phyloP scores from a whole-genome alignment of 192 early-diverging fungal genomes.

The Nowakowskiella sp. region DNA sequence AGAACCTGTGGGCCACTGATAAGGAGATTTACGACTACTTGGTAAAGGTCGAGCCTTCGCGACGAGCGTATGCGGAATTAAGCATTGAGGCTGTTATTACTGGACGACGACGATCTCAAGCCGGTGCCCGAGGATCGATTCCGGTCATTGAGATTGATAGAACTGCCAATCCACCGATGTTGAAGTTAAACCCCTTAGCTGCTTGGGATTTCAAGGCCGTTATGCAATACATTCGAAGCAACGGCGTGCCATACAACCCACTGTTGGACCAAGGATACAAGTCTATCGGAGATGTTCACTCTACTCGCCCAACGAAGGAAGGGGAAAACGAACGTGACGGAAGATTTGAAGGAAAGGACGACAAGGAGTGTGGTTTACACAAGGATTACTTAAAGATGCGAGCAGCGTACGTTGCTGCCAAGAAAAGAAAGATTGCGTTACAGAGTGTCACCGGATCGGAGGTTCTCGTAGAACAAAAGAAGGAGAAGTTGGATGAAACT shows the following conservation, averaged over 20 bases:
- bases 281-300: conserved; percentile 88
- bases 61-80: conserved; percentile 73
- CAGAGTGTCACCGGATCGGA: no score
- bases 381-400: conserved; percentile 96
- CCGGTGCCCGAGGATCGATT: conserved; percentile 68
- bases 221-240: conserved; percentile 71
- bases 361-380: conserved; percentile 93
- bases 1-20: conserved; percentile 75
- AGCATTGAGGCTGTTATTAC: conserved; percentile 75
- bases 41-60: conserved; percentile 90
- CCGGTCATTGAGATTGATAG: conserved; percentile 75
- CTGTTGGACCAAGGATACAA: conserved; percentile 86
- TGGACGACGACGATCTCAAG: conserved; percentile 74
- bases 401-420: conserved; percentile 64
- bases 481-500: no score
- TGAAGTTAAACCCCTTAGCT: conserved; percentile 92
- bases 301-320: conserved; percentile 59
- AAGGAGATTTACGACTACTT: conserved; percentile 76
- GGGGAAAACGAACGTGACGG: conserved; percentile 77
- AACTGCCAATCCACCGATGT: conserved; percentile 51
- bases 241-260: conserved; percentile 86
- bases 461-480: no score
- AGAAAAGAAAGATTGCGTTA: conserved; percentile 56
- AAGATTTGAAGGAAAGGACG: conserved; percentile 78
- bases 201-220: conserved; percentile 86